Base-by-base conservation (phyloP, 768 basidiomycete genomes). In the Daedaleopsis nitida region DNA sequence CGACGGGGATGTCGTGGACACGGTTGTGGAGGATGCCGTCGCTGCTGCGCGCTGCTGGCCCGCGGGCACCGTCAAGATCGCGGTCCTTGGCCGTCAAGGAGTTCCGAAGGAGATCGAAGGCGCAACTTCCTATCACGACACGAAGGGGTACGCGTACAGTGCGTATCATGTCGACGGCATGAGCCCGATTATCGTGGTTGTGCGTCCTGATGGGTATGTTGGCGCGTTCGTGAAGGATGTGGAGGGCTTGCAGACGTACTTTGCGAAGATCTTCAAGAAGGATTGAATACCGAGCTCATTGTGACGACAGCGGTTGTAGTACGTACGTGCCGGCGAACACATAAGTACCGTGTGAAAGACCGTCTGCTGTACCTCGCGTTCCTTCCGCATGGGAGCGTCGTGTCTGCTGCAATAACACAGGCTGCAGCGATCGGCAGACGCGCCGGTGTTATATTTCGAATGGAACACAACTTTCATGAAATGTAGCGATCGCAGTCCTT, bases 131-230 rank as follows among this genome's bases (percentile, higher is more conserved):
- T 61, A 61, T 21, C 54, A 56, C 17, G 66, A 67, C 56, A 38
- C 7, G 10, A 35, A 65, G 5, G 58, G 63, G 2, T 49, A 62
- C 24, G 66, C 63, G 13, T 60, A 50, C 13, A 13, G 19, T 3
- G 55, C 49, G 19, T 67, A 67, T 43, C 9, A 34, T n/a, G 51
- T 60, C 38, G 37, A 38, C 21, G 42, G 48, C 12, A 60, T 32
- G 10, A 48, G 44, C 21, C 14, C 55, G 35, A 48, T 56, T 2
- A 51, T 64, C 8, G 44, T 59, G 7, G 54, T 55, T 6, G 60
- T 66, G 32, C 39, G 65, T 19, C 65, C 65, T 7, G 65, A 66
- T 50, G 63, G 52, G 3, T 51, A 61, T 44, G 52, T 66, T 27
- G 65, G 65, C 8, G 59, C 58, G 8, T 52, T 57, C 50, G 60